A percentile compares a stretch with the other conserved stretches of the same genome.
These are phyloP conservation scores for Deuterostichococcus epilithicus DNA, from an alignment of 139 green algal species.

Conservation along the genomic window DNA sequence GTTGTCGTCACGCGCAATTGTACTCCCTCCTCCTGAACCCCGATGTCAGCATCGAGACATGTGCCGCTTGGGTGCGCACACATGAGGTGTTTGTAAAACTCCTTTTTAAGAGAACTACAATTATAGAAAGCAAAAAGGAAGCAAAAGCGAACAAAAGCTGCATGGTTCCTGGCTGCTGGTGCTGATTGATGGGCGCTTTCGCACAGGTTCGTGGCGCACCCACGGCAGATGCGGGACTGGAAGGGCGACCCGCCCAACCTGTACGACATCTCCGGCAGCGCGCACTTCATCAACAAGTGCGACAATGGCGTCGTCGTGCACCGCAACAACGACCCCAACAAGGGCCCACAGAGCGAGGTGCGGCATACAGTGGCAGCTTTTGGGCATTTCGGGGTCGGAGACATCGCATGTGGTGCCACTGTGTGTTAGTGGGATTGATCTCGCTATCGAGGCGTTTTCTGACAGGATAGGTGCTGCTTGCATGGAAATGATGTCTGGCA, in stretches of 20 bases:
- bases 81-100: too few species aligned
- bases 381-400: background rate
- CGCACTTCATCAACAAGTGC: slow-evolving; percentile 97
- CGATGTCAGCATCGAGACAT: too few species aligned
- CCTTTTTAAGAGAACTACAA: too few species aligned
- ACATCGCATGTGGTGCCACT: background rate
- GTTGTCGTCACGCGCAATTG: too few species aligned
- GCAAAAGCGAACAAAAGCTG: too few species aligned
- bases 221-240: slow-evolving; percentile 80
- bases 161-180: too few species aligned
- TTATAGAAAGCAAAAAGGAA: too few species aligned
- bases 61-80: too few species aligned
- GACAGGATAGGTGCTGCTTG: background rate
- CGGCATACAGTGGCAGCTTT: background rate
- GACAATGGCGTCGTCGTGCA: slow-evolving; percentile 97
- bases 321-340: slow-evolving; percentile 59
- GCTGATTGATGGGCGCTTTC: too few species aligned
- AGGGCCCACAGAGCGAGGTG: slow-evolving; percentile 13
- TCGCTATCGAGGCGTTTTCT: background rate
- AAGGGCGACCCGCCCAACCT: slow-evolving; percentile 74
- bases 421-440: background rate
- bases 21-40: too few species aligned
- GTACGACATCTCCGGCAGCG: slow-evolving; percentile 89
- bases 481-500: background rate
- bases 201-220: slow-evolving; percentile 88